phyloP scores from a whole-genome alignment of 192 early-diverging fungal species.

The Coemansia sp. region DNA sequence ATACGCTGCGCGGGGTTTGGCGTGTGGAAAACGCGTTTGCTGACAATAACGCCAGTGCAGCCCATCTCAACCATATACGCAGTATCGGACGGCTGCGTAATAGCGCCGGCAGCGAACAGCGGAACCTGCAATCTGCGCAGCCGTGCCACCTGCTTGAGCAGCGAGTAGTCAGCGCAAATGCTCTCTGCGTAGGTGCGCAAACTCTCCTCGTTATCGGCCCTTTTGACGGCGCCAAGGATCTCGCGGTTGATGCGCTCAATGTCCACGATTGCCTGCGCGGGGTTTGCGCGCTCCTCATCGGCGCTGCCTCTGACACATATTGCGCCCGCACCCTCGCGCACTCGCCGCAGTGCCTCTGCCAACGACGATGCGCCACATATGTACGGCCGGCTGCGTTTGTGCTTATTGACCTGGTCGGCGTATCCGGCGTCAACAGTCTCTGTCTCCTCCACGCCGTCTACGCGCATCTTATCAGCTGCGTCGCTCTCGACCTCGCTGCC shows the following conservation, averaged over 20 bases:
- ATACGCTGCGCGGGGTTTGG: slow-evolving; percentile 87
- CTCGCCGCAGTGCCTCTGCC: neutral
- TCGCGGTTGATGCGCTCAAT: slow-evolving; percentile 6
- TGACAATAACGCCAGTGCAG: slow-evolving; percentile 95
- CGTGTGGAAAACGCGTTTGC: slow-evolving; percentile 87
- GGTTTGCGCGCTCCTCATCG: neutral
- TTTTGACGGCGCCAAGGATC: neutral
- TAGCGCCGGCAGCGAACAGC: slow-evolving; percentile 94
- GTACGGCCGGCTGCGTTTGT: slow-evolving; percentile 81
- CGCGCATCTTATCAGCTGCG: slow-evolving; percentile 2
- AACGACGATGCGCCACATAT: slow-evolving; percentile 73
- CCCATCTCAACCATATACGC: slow-evolving; percentile 98
- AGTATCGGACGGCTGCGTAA: slow-evolving; percentile 96
- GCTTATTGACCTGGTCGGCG: slow-evolving; percentile 89
- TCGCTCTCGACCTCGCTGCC: slow-evolving; percentile 96
- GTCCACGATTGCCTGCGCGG: slow-evolving; percentile 4
- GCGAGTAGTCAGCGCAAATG: neutral
- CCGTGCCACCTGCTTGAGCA: neutral
- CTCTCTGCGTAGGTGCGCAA: neutral
- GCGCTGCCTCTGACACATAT: slow-evolving; percentile 2
- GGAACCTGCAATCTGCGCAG: slow-evolving; percentile 81
- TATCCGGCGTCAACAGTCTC: slow-evolving; percentile 62
- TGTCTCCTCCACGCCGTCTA: slow-evolving; percentile 18
- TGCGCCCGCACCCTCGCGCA: slow-evolving; percentile 1
- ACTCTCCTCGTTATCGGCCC: neutral